Evolutionary conservation across 495 filamentous ascomycete genomes (phyloP).

Genomic region (Aspergillus ostianus): DNA sequence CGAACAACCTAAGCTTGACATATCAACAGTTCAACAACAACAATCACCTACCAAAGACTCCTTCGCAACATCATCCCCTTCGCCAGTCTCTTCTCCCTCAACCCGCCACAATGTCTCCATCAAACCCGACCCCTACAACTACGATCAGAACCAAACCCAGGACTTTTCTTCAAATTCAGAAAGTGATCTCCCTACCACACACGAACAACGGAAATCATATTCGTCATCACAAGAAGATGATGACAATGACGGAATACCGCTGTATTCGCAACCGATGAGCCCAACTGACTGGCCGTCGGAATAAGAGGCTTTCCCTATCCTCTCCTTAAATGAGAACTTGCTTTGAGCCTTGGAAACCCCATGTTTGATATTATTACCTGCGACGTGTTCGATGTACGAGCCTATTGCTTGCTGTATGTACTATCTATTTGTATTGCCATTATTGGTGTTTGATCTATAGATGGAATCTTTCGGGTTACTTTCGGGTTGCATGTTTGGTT

Average conservation of each 20-base stretch:
- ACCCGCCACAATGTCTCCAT: not conserved
- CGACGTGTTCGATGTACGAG: too few species aligned
- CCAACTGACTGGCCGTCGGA: conserved; percentile 5
- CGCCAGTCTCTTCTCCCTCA: too few species aligned
- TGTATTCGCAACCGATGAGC: conserved; percentile 11
- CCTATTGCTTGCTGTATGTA: too few species aligned
- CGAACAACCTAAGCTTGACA: not conserved
- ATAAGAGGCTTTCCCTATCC: not conserved
- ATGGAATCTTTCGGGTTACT: too few species aligned
- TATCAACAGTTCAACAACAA: not conserved
- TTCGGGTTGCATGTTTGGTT: not conserved
- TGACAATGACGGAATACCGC: conserved; percentile 1
- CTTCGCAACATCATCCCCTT: not conserved
- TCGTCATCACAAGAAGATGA: conserved; percentile 3
- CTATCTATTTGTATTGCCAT: too few species aligned
- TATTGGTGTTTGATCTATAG: too few species aligned
- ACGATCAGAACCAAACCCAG: not conserved
- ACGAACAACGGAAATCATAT: not conserved
- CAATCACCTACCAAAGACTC: not conserved
- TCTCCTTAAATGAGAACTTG: too few species aligned
- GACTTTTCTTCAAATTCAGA: not conserved
- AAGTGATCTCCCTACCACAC: not conserved
- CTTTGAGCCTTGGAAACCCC: too few species aligned
- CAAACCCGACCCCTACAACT: not conserved
- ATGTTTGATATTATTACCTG: too few species aligned